Percentiles rank a stretch among this genome's conserved stretches.
Conservation (phyloP, 2,329 filamentous ascomycete genomes). For the Aspergillus fijiensis region DNA sequence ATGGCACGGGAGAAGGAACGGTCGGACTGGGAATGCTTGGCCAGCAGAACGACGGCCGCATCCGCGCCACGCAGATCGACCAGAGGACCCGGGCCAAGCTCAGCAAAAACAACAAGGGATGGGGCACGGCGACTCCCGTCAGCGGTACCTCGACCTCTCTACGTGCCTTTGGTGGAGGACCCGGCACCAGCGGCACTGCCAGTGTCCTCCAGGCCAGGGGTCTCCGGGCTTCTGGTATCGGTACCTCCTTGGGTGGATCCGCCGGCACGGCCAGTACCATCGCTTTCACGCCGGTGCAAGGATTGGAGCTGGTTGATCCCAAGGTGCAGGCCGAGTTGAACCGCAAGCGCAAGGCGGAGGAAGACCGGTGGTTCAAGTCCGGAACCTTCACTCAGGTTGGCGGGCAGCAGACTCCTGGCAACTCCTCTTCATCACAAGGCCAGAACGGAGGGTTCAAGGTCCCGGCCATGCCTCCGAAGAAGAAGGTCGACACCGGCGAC, state of each 20-base stretch:
- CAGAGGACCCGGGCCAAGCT: slow-evolving; percentile 90
- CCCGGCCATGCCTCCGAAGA: slow-evolving; percentile 69
- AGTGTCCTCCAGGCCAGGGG: slow-evolving; percentile 75
- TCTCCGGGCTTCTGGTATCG: slow-evolving; percentile 77
- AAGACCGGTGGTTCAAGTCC: slow-evolving; percentile 94
- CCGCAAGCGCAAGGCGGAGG: slow-evolving; percentile 88
- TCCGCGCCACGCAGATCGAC: slow-evolving; percentile 86
- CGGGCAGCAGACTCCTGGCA: slow-evolving; percentile 26
- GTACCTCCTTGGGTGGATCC: slow-evolving; percentile 63
- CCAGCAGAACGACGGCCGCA: slow-evolving; percentile 79
- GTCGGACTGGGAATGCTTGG: slow-evolving; percentile 95
- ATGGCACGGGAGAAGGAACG: slow-evolving; percentile 80
- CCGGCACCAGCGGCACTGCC: slow-evolving; percentile 60
- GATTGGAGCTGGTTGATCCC: slow-evolving; percentile 90
- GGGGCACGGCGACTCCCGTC: slow-evolving; percentile 69
- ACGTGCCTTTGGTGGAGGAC: slow-evolving; percentile 64
- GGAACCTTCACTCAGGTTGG: slow-evolving; percentile 93
- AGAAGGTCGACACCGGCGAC: slow-evolving; percentile 68
- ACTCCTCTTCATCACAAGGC: slow-evolving; percentile 28
- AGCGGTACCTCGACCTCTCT: slow-evolving; percentile 72
- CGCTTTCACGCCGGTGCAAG: slow-evolving; percentile 92
- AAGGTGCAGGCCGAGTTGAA: slow-evolving; percentile 84
- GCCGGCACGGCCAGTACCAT: slow-evolving; percentile 80
- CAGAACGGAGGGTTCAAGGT: slow-evolving; percentile 75
- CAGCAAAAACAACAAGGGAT: slow-evolving; percentile 92